phyloP scores from a whole-genome alignment of 805 yeast genomes.

The Candida endomychidarum region DNA sequence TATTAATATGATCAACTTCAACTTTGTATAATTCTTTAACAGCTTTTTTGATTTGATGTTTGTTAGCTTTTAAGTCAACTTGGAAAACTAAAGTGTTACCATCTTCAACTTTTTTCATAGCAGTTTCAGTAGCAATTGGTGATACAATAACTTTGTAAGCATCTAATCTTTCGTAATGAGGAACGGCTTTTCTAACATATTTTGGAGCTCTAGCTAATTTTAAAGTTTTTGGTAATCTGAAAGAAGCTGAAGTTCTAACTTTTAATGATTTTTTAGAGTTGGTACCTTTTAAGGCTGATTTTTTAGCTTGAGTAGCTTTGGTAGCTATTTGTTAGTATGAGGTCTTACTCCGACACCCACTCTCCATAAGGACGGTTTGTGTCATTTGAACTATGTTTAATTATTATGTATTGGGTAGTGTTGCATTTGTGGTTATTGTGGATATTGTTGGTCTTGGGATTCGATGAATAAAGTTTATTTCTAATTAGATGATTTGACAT shows the following conservation, averaged over 20 bases:
- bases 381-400: too few species aligned
- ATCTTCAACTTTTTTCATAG: slow-evolving; percentile 99
- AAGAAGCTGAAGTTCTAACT: slow-evolving; percentile 92
- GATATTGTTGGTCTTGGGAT: too few species aligned
- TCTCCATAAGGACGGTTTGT: too few species aligned
- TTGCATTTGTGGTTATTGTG: not conserved
- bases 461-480: too few species aligned
- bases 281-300: slow-evolving; percentile 97
- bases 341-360: too few species aligned
- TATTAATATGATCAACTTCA: slow-evolving; percentile 91
- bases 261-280: slow-evolving; percentile 86
- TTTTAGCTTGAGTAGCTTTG: slow-evolving; percentile 97
- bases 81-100: slow-evolving; percentile 99
- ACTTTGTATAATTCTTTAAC: slow-evolving; percentile 98
- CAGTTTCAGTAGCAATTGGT: slow-evolving; percentile 97
- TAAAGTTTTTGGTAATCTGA: slow-evolving; percentile 97
- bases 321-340: slow-evolving; percentile 26
- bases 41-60: slow-evolving; percentile 96
- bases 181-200: slow-evolving; percentile 93
- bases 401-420: not conserved
- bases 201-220: slow-evolving; percentile 91
- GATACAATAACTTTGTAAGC: slow-evolving; percentile 90
- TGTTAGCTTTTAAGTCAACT: slow-evolving; percentile 96
- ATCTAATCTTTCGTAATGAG: slow-evolving; percentile 96
- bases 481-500: too few species aligned